Conservation (phyloP, 495 filamentous ascomycete genomes). For the Penicillium malachiteum region DNA sequence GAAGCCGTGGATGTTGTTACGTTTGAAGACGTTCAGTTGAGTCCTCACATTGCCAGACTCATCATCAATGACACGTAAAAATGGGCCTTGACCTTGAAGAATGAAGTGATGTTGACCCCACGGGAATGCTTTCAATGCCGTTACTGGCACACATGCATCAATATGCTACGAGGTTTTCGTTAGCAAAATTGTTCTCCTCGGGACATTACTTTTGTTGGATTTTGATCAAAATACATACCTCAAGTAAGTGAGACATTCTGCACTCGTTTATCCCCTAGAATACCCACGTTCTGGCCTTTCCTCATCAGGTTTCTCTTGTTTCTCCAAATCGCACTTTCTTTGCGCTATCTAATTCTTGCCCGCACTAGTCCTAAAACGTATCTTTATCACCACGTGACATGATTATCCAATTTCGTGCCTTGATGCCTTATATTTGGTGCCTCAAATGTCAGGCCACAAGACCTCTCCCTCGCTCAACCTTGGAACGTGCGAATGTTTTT, state of each 20-base stretch:
- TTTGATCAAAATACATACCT: constrained; percentile 28
- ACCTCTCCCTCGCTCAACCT: too few relatives aligned
- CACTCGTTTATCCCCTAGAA: background rate
- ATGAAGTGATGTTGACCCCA: constrained; percentile 27
- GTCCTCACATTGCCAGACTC: constrained; percentile 30
- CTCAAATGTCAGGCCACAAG: too few relatives aligned
- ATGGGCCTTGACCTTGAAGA: constrained; percentile 44
- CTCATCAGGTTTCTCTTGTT: constrained; percentile 1
- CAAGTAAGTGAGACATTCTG: constrained; percentile 34
- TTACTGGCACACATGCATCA: constrained; percentile 49
- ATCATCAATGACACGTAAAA: constrained; percentile 38
- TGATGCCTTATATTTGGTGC: background rate
- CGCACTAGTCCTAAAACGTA: constrained; percentile 21
- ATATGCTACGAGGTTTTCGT: constrained; percentile 35
- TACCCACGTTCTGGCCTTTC: background rate
- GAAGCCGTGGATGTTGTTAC: constrained; percentile 47
- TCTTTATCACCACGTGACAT: constrained; percentile 27
- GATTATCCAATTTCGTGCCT: background rate
- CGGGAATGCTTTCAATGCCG: constrained; percentile 35
- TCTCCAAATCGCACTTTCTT: constrained; percentile 12
- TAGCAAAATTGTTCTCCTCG: background rate
- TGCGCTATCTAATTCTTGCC: background rate
- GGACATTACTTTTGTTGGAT: background rate
- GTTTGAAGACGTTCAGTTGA: constrained; percentile 34
- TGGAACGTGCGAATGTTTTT: too few relatives aligned